Base-by-base conservation (phyloP, 768 basidiomycete species). In the Tulasnella sp. region DNA sequence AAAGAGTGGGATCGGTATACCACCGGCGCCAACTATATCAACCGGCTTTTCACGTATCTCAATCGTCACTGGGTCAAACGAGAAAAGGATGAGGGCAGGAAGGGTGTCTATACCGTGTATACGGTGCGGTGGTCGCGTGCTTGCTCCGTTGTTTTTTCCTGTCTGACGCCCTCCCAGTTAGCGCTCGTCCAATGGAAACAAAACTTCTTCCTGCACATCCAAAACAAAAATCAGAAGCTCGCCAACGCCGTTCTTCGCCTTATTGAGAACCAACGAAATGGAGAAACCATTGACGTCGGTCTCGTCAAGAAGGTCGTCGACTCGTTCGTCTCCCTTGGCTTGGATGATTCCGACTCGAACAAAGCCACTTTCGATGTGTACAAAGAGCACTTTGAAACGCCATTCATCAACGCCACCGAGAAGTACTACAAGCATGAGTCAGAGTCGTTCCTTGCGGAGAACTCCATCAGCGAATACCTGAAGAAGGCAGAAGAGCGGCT, bases 61-160 rank as follows among this genome's bases (percentile, higher is more conserved):
- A 99, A 99, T 85, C 94, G 97, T 73, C 96, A 99, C 85, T 99
- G 98, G 98, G 97, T 99, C 69, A 97, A 96, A 86, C 89, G 97
- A 75, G 98, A 99, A 84, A 90, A 96, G 82, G 97, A 99, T 82
- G 97, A 99, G 84, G 98, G 98, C 20, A 88, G 96, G 82, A 96
- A 94, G 85, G 92, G 92, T 57, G 93, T 99, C 26, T 99, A 98
- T 85, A 91, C 91, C 0, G 94, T 99, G 26, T 99, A 99, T 83
- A 99, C 97, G 37, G 96, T 97, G 81, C 82, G 92, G 85, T 5
- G 46, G 11, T 77, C 73, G 75, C 20, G 74, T 39, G 51, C 35
- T 70, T 67, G 13, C 15, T 26, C 40, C 48, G 20, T 73, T 16
- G 29, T n/a, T 40, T 69, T 40, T 78, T 44, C 44, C 7, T 3